phyloP scores from a whole-genome alignment of 2,329 filamentous ascomycete species.

The Grosmannia serpens region DNA sequence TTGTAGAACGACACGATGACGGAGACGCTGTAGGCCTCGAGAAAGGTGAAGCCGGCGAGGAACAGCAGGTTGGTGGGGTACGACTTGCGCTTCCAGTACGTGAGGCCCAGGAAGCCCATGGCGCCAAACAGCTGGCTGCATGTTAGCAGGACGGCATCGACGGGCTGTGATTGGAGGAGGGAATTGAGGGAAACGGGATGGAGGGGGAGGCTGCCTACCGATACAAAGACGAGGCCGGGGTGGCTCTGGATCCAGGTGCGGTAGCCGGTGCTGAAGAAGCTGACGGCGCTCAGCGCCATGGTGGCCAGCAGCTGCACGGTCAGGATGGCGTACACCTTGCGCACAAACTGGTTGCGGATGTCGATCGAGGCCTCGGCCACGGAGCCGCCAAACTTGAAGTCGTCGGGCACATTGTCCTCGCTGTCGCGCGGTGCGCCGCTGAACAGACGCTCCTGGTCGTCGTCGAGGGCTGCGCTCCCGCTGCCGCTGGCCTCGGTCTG shows the following conservation, averaged over 20 bases:
- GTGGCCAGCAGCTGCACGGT: conserved; percentile 89
- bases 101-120: conserved; percentile 74
- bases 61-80: conserved; percentile 94
- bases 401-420: conserved; percentile 87
- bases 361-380: conserved; percentile 90
- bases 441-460: conserved; percentile 45
- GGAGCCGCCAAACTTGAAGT: conserved; percentile 96
- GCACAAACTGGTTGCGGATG: conserved; percentile 92
- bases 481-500: conserved; percentile 33
- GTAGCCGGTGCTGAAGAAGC: conserved; percentile 74
- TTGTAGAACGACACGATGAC: conserved; percentile 90
- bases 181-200: not conserved
- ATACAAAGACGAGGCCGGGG: conserved; percentile 74
- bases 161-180: not conserved
- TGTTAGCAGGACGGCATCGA: conserved; percentile 1
- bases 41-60: conserved; percentile 75
- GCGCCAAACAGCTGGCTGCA: conserved; percentile 56
- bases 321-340: conserved; percentile 96
- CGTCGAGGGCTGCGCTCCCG: conserved; percentile 40
- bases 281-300: conserved; percentile 65
- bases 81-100: conserved; percentile 91
- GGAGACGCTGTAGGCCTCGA: conserved; percentile 88
- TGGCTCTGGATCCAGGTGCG: conserved; percentile 79
- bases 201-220: conserved; percentile 35
- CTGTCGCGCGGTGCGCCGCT: conserved; percentile 62